Evolutionary conservation across 495 filamentous ascomycete genomes (phyloP).

Genomic region (Aspergillus leporis): DNA sequence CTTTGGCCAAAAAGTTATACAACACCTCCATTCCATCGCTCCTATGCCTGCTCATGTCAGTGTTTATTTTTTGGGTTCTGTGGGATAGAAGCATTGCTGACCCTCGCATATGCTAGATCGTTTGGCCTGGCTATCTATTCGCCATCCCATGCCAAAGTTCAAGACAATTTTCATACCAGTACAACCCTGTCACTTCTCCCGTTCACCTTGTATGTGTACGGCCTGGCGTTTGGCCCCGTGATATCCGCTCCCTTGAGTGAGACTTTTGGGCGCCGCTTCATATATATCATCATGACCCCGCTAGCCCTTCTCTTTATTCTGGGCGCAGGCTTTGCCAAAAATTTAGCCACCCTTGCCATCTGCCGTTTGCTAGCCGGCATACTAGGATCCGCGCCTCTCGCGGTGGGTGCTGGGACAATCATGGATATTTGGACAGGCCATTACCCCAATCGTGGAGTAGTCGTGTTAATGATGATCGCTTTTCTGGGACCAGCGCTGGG

Average conservation of each 20-base stretch:
- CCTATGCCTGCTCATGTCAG: slow-evolving; percentile 21
- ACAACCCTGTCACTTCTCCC: slow-evolving; percentile 55
- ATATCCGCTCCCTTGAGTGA: slow-evolving; percentile 62
- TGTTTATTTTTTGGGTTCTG: not conserved
- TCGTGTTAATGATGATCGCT: slow-evolving; percentile 40
- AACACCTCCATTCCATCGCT: slow-evolving; percentile 7
- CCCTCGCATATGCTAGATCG: slow-evolving; percentile 42
- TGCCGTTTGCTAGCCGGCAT: slow-evolving; percentile 65
- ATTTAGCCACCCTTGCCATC: slow-evolving; percentile 54
- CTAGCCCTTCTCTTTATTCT: slow-evolving; percentile 62
- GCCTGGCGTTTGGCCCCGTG: slow-evolving; percentile 59
- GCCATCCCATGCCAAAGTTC: slow-evolving; percentile 43
- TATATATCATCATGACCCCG: slow-evolving; percentile 54
- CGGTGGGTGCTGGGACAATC: slow-evolving; percentile 47
- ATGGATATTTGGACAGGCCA: slow-evolving; percentile 39
- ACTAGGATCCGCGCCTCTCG: slow-evolving; percentile 36
- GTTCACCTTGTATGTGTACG: slow-evolving; percentile 57
- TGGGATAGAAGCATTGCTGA: too few relatives aligned
- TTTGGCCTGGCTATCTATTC: slow-evolving; percentile 56
- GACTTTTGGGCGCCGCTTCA: slow-evolving; percentile 54
- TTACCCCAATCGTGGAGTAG: slow-evolving; percentile 32
- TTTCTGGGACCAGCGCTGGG: slow-evolving; percentile 34
- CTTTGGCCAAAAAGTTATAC: slow-evolving; percentile 16
- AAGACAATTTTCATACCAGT: slow-evolving; percentile 46
- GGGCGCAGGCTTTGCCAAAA: slow-evolving; percentile 58